Conservation (phyloP, 2,329 filamentous ascomycete genomes). For the Fusarium metavorans region DNA sequence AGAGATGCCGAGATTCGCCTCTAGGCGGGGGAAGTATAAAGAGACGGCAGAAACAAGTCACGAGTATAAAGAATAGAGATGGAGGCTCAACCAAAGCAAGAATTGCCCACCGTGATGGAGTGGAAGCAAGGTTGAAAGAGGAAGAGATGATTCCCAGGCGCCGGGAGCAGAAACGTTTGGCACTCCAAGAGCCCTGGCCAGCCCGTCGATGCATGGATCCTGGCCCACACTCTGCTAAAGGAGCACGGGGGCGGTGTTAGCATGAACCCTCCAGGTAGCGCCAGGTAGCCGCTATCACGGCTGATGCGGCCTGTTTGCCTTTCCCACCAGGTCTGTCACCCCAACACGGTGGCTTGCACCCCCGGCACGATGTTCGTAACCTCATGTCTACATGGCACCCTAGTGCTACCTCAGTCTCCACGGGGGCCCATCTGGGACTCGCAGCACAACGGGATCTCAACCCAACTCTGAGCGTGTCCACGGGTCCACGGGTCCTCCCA, state of each 20-base stretch:
- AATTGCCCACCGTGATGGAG: conserved; percentile 47
- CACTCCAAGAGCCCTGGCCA: conserved; percentile 52
- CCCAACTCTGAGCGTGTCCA: conserved; percentile 51
- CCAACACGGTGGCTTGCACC: not conserved
- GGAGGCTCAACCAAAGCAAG: conserved; percentile 41
- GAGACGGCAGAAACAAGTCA: not conserved
- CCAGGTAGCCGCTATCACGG: conserved; percentile 41
- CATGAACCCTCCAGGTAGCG: conserved; percentile 33
- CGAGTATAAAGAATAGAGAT: conserved; percentile 15
- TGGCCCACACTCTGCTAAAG: conserved; percentile 45
- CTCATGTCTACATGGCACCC: conserved; percentile 51
- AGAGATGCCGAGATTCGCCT: conserved; percentile 7
- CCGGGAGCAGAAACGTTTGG: conserved; percentile 55
- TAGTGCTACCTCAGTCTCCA: conserved; percentile 52
- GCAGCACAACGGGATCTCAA: conserved; percentile 54
- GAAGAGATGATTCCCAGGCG: conserved; percentile 51
- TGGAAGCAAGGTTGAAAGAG: conserved; percentile 51
- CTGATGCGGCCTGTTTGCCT: conserved; percentile 11
- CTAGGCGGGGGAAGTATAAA: conserved; percentile 1
- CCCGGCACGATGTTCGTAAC: conserved; percentile 38
- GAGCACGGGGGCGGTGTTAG: conserved; percentile 53
- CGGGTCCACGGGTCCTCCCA: conserved; percentile 46
- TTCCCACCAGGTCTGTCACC: not conserved
- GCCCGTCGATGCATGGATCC: conserved; percentile 44
- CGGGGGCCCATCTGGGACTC: conserved; percentile 53